Conservation (phyloP, 495 filamentous ascomycete species). For the Penicillium arizonense region DNA sequence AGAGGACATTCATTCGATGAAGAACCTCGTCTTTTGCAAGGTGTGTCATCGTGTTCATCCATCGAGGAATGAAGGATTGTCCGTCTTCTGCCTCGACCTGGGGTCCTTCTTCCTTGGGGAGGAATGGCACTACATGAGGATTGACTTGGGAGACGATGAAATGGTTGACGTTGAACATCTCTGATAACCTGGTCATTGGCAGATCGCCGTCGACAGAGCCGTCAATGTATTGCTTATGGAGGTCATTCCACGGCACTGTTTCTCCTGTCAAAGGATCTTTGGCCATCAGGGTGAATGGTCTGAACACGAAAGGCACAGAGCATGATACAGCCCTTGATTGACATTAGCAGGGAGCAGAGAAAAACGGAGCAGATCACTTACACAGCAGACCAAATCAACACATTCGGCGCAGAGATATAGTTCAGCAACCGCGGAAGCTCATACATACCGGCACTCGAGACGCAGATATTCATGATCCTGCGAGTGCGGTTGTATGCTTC, state of each 20-base stretch:
- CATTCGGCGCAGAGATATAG: conserved; percentile 89
- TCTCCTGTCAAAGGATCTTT: conserved; percentile 82
- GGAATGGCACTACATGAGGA: conserved; percentile 88
- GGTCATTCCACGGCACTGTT: conserved; percentile 77
- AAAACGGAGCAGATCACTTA: conserved; percentile 35
- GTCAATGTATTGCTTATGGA: conserved; percentile 83
- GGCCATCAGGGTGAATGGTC: conserved; percentile 70
- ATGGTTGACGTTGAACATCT: conserved; percentile 98
- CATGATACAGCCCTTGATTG: conserved; percentile 73
- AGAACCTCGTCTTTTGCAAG: conserved; percentile 79
- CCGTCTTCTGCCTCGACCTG: conserved; percentile 33
- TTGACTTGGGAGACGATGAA: conserved; percentile 98
- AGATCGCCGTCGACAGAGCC: conserved; percentile 93
- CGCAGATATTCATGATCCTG: conserved; percentile 88
- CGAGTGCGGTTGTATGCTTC: conserved; percentile 92
- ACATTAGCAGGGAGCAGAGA: conserved; percentile 7
- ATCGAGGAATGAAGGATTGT: conserved; percentile 45
- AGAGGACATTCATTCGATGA: conserved; percentile 76
- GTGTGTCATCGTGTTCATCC: conserved; percentile 67
- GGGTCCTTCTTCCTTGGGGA: conserved; percentile 66
- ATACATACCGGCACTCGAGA: conserved; percentile 82
- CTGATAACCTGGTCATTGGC: conserved; percentile 84
- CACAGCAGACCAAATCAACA: conserved; percentile 96
- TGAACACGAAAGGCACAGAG: conserved; percentile 86
- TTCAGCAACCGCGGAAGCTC: conserved; percentile 86